Evolutionary conservation across 169 alveolate species (phyloP).

Genomic region (Perkinsus chesapeaki): DNA sequence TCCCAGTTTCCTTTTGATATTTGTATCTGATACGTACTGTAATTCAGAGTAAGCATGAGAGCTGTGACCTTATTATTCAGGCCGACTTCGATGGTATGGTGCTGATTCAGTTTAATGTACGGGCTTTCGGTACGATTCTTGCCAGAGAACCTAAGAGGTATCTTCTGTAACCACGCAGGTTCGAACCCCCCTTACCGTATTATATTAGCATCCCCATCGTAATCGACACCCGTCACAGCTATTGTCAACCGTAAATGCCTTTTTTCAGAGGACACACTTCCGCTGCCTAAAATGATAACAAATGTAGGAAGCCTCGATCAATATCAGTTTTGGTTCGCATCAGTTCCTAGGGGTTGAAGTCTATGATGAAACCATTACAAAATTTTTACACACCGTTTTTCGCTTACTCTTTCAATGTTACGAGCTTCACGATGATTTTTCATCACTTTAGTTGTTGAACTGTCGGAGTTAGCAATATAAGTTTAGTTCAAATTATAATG

Average conservation of each 20-base stretch:
- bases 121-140: neutral
- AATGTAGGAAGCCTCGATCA: neutral
- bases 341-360: too few relatives aligned
- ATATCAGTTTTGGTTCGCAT: too few relatives aligned
- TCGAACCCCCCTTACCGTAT: neutral
- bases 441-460: too few relatives aligned
- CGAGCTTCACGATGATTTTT: too few relatives aligned
- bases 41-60: neutral
- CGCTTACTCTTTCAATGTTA: too few relatives aligned
- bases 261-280: neutral
- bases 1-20: neutral
- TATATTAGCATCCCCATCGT: neutral
- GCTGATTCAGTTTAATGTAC: neutral
- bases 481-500: too few relatives aligned
- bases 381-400: too few relatives aligned
- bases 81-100: neutral
- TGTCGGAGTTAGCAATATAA: too few relatives aligned
- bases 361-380: too few relatives aligned
- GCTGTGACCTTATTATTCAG: neutral
- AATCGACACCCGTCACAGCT: neutral
- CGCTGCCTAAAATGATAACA: neutral
- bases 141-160: neutral
- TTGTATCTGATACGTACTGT: neutral
- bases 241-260: neutral
- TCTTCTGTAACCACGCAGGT: neutral